Percentiles rank a stretch among this genome's conserved stretches.
These are phyloP conservation scores for Chlorella ohadii DNA, from an alignment of 139 green algal genomes.

Conservation along the genomic window DNA sequence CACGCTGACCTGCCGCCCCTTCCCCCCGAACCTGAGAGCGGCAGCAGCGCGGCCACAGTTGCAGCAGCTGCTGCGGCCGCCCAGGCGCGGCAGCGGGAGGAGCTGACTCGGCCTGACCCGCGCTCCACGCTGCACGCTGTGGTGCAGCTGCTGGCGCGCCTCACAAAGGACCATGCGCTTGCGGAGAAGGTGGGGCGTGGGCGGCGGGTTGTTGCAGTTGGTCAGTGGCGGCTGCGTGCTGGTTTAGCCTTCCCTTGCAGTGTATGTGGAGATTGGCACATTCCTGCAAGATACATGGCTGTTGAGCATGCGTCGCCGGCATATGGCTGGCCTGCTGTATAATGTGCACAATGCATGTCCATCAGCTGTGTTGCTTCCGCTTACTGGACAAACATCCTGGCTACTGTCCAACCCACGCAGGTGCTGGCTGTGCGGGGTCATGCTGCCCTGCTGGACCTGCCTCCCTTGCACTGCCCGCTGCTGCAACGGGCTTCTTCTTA, in stretches of 20 bases:
- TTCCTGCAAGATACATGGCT: too few relatives aligned
- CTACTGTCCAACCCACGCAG: constrained; percentile 9
- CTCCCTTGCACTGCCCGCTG: too few relatives aligned
- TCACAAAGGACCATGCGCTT: constrained; percentile 75
- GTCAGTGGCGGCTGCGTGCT: not conserved
- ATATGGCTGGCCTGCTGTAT: too few relatives aligned
- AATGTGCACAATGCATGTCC: too few relatives aligned
- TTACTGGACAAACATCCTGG: too few relatives aligned
- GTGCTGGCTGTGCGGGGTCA: constrained; percentile 66
- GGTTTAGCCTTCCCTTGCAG: not conserved
- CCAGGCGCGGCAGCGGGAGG: not conserved
- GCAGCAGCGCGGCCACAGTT: not conserved
- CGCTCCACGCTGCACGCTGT: constrained; percentile 73
- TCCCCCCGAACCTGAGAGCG: not conserved
- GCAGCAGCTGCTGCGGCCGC: not conserved
- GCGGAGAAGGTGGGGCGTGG: constrained; percentile 68
- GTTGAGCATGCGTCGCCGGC: too few relatives aligned
- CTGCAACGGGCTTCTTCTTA: too few relatives aligned
- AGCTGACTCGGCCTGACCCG: constrained; percentile 57
- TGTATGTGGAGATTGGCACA: too few relatives aligned
- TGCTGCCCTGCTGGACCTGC: constrained; percentile 80
- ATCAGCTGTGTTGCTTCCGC: too few relatives aligned
- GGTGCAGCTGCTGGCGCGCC: constrained; percentile 80
- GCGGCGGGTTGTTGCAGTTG: not conserved
- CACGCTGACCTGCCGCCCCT: not conserved